phyloP scores from a whole-genome alignment of 2,329 filamentous ascomycete species.

The Pseudocercospora fijiensis region DNA sequence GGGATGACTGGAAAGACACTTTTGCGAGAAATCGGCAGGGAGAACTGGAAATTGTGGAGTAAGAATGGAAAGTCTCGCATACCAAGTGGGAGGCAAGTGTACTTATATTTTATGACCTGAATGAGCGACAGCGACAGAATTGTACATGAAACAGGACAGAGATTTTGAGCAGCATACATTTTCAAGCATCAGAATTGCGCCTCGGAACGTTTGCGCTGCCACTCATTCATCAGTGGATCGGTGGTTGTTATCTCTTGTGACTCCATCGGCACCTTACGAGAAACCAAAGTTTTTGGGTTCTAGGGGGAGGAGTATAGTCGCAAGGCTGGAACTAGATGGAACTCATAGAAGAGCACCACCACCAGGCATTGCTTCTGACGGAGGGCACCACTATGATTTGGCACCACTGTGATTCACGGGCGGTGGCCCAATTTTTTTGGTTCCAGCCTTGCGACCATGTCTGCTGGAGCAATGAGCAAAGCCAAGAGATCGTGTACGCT shows the following conservation, averaged over 20 bases:
- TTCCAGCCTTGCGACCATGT: too few species aligned
- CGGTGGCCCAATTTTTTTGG: too few species aligned
- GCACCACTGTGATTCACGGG: too few species aligned
- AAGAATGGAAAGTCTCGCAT: neutral
- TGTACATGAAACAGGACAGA: neutral
- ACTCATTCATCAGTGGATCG: too few species aligned
- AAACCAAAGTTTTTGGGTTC: neutral
- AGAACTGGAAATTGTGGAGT: constrained; percentile 68
- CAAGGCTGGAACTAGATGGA: neutral
- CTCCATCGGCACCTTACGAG: neutral
- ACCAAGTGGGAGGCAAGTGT: neutral
- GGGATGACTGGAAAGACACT: constrained; percentile 74
- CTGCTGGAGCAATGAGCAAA: too few species aligned
- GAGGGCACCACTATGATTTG: too few species aligned
- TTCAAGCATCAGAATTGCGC: neutral
- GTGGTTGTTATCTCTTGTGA: neutral
- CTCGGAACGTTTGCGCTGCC: too few species aligned
- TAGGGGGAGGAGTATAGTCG: neutral
- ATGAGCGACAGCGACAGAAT: neutral
- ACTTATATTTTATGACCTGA: neutral
- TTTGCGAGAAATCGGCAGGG: constrained; percentile 64
- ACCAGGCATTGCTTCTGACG: too few species aligned
- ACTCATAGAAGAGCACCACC: neutral
- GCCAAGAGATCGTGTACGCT: too few species aligned
- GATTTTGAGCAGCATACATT: neutral